These are phyloP conservation scores for Trifolium pratense DNA, from an alignment of 306 rosid genomes.

Conservation along the genomic window DNA sequence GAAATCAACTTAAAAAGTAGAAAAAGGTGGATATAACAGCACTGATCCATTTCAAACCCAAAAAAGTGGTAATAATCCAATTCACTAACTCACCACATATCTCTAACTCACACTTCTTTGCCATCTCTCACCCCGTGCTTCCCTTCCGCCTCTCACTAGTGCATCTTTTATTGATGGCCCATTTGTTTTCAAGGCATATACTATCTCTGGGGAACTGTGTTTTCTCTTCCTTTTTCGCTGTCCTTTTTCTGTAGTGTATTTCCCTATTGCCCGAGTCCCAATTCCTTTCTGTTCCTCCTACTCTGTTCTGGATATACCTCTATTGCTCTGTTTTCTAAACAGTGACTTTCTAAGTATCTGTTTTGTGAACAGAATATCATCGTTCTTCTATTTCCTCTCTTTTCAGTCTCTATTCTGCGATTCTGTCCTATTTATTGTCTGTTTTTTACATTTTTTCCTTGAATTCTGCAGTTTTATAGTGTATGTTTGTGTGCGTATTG, in stretches of 20 bases:
- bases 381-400: background rate
- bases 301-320: background rate
- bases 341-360: background rate
- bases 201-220: background rate
- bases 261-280: background rate
- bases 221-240: background rate
- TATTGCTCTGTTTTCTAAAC: background rate
- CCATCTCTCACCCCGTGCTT: background rate
- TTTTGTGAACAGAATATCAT: background rate
- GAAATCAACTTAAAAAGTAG: background rate
- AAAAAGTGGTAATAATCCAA: background rate
- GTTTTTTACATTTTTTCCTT: background rate
- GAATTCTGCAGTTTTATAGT: no score
- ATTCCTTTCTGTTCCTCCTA: background rate
- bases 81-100: background rate
- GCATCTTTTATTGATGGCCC: background rate
- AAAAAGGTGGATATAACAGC: background rate
- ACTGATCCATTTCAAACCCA: background rate
- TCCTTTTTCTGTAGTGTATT: background rate
- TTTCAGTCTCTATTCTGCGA: background rate
- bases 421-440: background rate
- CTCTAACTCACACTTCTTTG: background rate
- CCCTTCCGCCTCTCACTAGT: background rate
- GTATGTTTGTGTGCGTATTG: background rate
- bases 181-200: background rate